phyloP scores from a whole-genome alignment of 1,139 yeast genomes.

The Geotrichum histeridarum region DNA sequence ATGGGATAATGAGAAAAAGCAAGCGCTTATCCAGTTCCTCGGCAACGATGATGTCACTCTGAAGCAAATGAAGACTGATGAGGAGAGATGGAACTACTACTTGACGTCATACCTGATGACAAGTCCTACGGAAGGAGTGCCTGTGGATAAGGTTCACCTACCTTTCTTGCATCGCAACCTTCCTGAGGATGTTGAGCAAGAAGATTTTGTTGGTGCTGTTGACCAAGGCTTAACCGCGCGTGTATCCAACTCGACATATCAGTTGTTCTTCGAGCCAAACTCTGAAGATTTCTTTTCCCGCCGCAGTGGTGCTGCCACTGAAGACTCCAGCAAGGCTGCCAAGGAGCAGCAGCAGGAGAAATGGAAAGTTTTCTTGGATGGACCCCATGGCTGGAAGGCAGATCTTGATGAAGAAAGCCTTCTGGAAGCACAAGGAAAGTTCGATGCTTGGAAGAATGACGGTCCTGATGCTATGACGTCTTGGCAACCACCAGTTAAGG shows the following conservation, averaged over 20 bases:
- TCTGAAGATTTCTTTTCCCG: constrained; percentile 73
- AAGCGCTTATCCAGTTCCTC: constrained; percentile 74
- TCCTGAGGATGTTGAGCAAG: constrained; percentile 25
- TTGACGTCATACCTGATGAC: constrained; percentile 89
- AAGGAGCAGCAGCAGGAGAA: constrained; percentile 23
- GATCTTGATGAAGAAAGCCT: constrained; percentile 32
- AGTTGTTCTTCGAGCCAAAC: constrained; percentile 74
- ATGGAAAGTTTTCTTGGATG: constrained; percentile 30
- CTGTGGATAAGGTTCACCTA: constrained; percentile 65
- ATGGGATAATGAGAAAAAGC: constrained; percentile 50
- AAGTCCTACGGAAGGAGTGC: constrained; percentile 94
- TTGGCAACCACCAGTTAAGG: constrained; percentile 7
- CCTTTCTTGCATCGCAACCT: constrained; percentile 60
- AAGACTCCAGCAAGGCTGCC: constrained; percentile 22
- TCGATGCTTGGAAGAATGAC: constrained; percentile 18
- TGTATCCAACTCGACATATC: constrained; percentile 72
- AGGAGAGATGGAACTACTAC: constrained; percentile 87
- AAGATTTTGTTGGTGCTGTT: constrained; percentile 36
- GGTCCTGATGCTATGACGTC: constrained; percentile 15
- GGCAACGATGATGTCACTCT: constrained; percentile 84
- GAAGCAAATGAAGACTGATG: constrained; percentile 66
- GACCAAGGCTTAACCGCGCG: constrained; percentile 73
- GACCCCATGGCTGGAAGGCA: constrained; percentile 39
- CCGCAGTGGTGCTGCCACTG: constrained; percentile 14
- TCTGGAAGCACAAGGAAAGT: constrained; percentile 26